Evolutionary conservation across 177 flowering plant genomes (phyloP).

Genomic region (Vitis hybrid): DNA sequence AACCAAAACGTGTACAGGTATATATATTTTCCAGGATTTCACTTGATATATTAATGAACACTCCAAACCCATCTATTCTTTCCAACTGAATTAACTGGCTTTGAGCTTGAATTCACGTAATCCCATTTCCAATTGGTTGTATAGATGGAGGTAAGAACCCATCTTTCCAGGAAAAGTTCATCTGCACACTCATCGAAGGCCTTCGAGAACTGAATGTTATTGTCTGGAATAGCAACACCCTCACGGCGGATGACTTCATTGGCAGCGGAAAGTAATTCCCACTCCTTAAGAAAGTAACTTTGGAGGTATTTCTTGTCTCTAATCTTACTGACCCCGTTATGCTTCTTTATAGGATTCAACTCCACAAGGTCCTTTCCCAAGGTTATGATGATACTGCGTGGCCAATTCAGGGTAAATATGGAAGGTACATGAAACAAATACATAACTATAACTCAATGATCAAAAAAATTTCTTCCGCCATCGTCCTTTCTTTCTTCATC

Average conservation of each 20-base stretch:
- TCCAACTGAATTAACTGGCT: no score
- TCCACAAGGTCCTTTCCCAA: conserved; percentile 36
- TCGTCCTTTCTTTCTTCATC: no score
- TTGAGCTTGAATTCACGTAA: no score
- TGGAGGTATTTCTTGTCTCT: background rate
- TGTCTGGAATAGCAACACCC: conserved; percentile 47
- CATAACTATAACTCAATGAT: no score
- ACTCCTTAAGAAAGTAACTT: no score
- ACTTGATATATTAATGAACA: no score
- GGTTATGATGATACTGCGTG: conserved; percentile 40
- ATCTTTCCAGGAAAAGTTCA: conserved; percentile 43
- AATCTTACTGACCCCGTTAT: background rate
- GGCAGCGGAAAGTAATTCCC: conserved; percentile 41
- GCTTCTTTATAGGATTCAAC: conserved; percentile 30
- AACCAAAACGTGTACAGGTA: conserved; percentile 17
- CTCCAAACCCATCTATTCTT: no score
- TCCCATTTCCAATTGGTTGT: no score
- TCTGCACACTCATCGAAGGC: conserved; percentile 40
- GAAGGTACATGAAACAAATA: conserved; percentile 21
- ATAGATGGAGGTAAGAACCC: conserved; percentile 45
- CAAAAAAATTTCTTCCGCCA: no score
- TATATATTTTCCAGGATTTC: no score
- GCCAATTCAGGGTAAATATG: conserved; percentile 32
- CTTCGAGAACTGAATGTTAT: conserved; percentile 33
- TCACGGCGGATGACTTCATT: conserved; percentile 37